A percentile compares a stretch with the other conserved stretches of the same genome.
Conservation (phyloP, 805 yeast species). For the Torulaspora indica region DNA sequence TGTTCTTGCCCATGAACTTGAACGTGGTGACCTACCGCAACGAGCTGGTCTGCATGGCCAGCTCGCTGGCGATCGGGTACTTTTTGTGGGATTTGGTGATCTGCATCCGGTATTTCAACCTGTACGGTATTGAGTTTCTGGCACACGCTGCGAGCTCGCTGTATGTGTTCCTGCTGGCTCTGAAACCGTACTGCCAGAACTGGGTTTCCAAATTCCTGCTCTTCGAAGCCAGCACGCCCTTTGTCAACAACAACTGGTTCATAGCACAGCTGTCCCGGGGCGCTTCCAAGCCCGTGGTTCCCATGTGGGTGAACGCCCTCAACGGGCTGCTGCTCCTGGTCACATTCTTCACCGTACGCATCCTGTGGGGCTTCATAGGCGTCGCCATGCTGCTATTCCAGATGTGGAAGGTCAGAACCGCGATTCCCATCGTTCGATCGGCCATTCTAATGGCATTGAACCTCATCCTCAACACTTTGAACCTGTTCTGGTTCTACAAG, state of each 20-base stretch:
- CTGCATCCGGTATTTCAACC: slow-evolving; percentile 54
- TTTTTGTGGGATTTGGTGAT: slow-evolving; percentile 84
- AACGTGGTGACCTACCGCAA: slow-evolving; percentile 64
- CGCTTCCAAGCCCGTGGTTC: slow-evolving; percentile 40
- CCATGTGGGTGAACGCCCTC: slow-evolving; percentile 47
- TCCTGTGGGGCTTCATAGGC: slow-evolving; percentile 83
- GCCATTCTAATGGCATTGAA: slow-evolving; percentile 52
- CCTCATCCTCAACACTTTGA: slow-evolving; percentile 58
- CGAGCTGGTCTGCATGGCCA: slow-evolving; percentile 70
- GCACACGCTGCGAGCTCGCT: slow-evolving; percentile 82
- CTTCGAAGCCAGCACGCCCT: slow-evolving; percentile 89
- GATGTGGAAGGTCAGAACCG: slow-evolving; percentile 42
- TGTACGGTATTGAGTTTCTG: slow-evolving; percentile 79
- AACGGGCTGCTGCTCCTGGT: slow-evolving; percentile 70
- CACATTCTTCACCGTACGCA: slow-evolving; percentile 72
- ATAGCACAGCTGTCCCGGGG: slow-evolving; percentile 71
- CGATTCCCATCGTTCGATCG: slow-evolving; percentile 47
- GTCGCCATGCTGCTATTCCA: slow-evolving; percentile 49
- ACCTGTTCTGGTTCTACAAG: slow-evolving; percentile 81
- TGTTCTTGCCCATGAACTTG: slow-evolving; percentile 44
- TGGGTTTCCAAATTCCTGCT: slow-evolving; percentile 78
- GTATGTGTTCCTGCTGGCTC: slow-evolving; percentile 59
- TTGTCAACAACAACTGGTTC: slow-evolving; percentile 92
- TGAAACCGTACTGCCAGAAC: slow-evolving; percentile 72
- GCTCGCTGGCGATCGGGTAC: slow-evolving; percentile 74